Evolutionary conservation across 306 rosid species (phyloP).

Genomic region (Ammopiptanthus mongolicus): DNA sequence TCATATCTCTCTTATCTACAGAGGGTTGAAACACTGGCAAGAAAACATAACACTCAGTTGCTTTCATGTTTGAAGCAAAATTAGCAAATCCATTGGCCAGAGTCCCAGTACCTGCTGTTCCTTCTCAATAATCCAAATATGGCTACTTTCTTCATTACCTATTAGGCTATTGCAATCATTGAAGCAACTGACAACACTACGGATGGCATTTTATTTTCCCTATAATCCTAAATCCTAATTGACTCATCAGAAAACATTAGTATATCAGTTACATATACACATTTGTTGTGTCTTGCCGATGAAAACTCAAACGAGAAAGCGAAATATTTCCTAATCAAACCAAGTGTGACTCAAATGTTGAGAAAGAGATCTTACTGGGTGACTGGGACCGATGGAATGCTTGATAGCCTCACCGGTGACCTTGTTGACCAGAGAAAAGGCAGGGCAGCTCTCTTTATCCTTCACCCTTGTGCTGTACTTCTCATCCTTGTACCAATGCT

Average conservation of each 20-base stretch:
- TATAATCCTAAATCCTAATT: background rate
- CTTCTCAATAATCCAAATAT: background rate
- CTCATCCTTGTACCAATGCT: constrained; percentile 93
- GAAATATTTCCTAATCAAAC: background rate
- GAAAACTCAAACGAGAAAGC: background rate
- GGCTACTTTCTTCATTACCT: background rate
- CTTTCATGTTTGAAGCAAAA: background rate
- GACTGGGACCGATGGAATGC: constrained; percentile 63
- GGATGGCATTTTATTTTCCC: background rate
- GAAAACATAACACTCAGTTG: background rate
- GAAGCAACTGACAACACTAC: background rate
- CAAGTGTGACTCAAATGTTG: background rate
- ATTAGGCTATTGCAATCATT: background rate
- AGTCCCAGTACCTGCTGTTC: background rate
- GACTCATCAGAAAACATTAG: background rate
- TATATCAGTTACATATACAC: background rate
- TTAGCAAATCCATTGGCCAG: background rate
- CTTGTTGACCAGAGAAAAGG: constrained; percentile 73
- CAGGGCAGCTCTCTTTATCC: constrained; percentile 69
- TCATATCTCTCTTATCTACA: background rate
- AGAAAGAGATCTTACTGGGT: constrained; percentile 50
- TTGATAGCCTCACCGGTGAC: constrained; percentile 74
- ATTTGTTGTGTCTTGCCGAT: background rate
- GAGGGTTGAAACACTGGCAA: background rate
- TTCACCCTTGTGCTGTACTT: constrained; percentile 78